Evolutionary conservation across 2,329 filamentous ascomycete species (phyloP).

Genomic region (Neodidymelliopsis sp.): DNA sequence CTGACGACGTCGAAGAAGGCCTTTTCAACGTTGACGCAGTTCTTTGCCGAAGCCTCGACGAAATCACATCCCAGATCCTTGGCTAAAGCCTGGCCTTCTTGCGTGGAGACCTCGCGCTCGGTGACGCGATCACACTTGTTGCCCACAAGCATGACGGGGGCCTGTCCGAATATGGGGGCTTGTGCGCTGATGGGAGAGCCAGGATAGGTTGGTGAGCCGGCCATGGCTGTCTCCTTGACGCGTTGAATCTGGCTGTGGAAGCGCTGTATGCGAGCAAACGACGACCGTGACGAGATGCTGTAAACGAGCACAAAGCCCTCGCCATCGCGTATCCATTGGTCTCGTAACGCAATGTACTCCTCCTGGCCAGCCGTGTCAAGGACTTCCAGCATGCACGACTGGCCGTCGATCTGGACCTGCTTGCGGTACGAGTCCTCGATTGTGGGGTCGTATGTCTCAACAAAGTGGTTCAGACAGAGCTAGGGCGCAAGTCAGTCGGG

Average conservation of each 20-base stretch:
- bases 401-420: slow-evolving; percentile 84
- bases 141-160: slow-evolving; percentile 96
- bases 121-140: slow-evolving; percentile 98
- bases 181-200: slow-evolving; percentile 72
- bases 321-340: slow-evolving; percentile 98
- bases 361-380: slow-evolving; percentile 97
- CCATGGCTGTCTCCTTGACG: slow-evolving; percentile 85
- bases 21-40: slow-evolving; percentile 98
- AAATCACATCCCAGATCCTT: slow-evolving; percentile 95
- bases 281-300: slow-evolving; percentile 96
- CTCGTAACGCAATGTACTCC: slow-evolving; percentile 94
- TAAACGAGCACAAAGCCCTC: slow-evolving; percentile 98
- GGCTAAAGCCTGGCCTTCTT: slow-evolving; percentile 91
- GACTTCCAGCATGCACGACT: slow-evolving; percentile 97
- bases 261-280: slow-evolving; percentile 91
- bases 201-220: slow-evolving; percentile 77
- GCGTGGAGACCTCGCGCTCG: slow-evolving; percentile 93
- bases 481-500: slow-evolving; percentile 52
- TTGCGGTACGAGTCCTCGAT: slow-evolving; percentile 75
- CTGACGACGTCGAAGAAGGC: slow-evolving; percentile 98
- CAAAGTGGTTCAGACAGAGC: slow-evolving; percentile 97
- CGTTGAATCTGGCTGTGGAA: slow-evolving; percentile 97
- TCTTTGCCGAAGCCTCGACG: slow-evolving; percentile 95
- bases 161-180: slow-evolving; percentile 63
- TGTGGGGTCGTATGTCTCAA: slow-evolving; percentile 82